Evolutionary conservation across 805 yeast species (phyloP).

Genomic region (Suhomyces canberraensis): DNA sequence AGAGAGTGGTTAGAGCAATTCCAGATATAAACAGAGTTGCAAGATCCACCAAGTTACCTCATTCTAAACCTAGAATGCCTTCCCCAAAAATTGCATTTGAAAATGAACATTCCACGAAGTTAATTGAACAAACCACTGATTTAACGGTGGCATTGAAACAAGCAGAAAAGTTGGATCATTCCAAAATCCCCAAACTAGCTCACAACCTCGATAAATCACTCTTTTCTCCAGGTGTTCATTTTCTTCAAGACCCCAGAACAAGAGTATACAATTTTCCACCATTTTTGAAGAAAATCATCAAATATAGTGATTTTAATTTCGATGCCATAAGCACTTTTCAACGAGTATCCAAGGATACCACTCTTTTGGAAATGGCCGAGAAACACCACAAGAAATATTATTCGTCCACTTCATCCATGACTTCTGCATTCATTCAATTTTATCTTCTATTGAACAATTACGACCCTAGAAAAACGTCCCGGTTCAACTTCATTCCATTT

Average conservation of each 20-base stretch:
- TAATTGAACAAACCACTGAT: not conserved
- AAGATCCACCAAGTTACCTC: not conserved
- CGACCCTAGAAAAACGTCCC: slow-evolving; percentile 12
- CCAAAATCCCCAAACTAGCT: slow-evolving; percentile 52
- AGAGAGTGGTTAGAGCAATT: not conserved
- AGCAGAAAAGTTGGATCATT: slow-evolving; percentile 17
- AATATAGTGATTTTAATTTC: slow-evolving; percentile 65
- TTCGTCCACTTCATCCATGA: slow-evolving; percentile 89
- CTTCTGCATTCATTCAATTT: slow-evolving; percentile 67
- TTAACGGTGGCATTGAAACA: slow-evolving; percentile 8
- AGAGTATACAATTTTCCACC: slow-evolving; percentile 68
- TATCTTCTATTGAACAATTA: slow-evolving; percentile 63
- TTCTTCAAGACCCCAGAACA: slow-evolving; percentile 73
- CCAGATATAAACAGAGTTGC: not conserved
- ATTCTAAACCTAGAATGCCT: not conserved
- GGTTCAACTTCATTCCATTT: slow-evolving; percentile 24
- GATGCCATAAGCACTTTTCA: slow-evolving; percentile 53
- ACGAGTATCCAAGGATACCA: slow-evolving; percentile 64
- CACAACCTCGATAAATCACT: slow-evolving; percentile 70
- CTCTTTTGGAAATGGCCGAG: slow-evolving; percentile 47
- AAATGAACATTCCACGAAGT: not conserved
- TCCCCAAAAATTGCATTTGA: not conserved
- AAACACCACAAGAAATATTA: slow-evolving; percentile 41
- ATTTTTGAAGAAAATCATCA: slow-evolving; percentile 54
- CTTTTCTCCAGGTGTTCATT: slow-evolving; percentile 80